These are phyloP conservation scores for Yarrowia yakushimensis DNA, from an alignment of 805 yeast genomes.

Conservation along the genomic window DNA sequence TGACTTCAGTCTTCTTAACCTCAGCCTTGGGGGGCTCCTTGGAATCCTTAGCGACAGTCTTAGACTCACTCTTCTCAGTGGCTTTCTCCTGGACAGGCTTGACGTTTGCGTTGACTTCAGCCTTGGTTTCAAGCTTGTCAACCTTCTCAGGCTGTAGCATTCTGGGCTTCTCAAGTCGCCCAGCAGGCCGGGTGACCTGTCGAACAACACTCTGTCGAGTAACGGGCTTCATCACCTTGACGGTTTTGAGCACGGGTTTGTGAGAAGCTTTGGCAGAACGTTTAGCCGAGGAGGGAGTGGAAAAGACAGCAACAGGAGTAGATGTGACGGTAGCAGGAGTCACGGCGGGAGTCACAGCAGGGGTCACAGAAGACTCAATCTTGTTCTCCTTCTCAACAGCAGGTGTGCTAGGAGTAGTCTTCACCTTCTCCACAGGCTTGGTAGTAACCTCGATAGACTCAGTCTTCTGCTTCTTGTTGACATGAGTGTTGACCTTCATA, in stretches of 20 bases:
- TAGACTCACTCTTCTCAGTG: background rate
- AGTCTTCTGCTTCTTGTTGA: background rate
- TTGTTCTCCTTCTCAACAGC: background rate
- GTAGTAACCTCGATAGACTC: background rate
- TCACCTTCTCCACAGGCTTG: background rate
- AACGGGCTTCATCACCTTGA: constrained; percentile 20
- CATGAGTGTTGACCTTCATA: background rate
- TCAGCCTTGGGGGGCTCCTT: background rate
- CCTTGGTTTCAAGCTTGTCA: background rate
- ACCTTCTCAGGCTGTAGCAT: background rate
- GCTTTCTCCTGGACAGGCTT: constrained; percentile 13
- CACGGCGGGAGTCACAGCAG: background rate
- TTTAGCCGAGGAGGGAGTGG: background rate
- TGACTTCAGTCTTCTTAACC: background rate
- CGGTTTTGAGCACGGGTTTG: constrained; percentile 16
- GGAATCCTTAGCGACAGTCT: background rate
- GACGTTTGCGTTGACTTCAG: background rate
- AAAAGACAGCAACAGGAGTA: background rate
- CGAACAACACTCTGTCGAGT: background rate
- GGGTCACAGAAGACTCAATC: background rate
- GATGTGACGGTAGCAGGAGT: background rate
- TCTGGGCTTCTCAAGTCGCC: background rate
- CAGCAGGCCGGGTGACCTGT: constrained; percentile 3
- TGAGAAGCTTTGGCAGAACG: background rate
- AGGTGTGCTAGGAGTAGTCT: background rate